Percentiles rank a stretch among this genome's conserved stretches.
Conservation (phyloP, 2,329 filamentous ascomycete species). For the Neofusicoccum ribis region DNA sequence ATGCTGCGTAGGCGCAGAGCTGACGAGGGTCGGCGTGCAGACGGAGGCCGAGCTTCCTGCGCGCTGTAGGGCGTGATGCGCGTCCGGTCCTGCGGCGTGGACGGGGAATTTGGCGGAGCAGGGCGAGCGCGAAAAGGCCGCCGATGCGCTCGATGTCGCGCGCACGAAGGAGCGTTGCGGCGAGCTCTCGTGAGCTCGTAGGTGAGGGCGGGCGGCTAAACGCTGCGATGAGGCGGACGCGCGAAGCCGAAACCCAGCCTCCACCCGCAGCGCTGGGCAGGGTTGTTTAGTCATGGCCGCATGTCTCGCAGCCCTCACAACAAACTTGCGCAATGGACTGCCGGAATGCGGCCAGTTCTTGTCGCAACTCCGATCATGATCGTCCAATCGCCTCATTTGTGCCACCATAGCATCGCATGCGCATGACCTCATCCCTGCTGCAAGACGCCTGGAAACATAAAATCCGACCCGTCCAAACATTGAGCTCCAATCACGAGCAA, state of each 20-base stretch:
- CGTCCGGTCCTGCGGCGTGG: not conserved
- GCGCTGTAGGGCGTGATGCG: not conserved
- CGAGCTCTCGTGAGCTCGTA: not conserved
- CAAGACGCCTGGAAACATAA: not conserved
- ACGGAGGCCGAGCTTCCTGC: not conserved
- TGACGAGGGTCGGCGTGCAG: not conserved
- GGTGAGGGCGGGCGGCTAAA: not conserved
- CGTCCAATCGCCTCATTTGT: not conserved
- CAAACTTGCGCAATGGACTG: not conserved
- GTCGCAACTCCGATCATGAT: not conserved
- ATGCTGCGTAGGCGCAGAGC: not conserved
- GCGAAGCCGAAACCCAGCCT: not conserved
- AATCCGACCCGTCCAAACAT: too few species aligned
- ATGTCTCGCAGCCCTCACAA: too few species aligned
- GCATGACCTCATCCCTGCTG: not conserved
- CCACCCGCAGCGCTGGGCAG: not conserved
- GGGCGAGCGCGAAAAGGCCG: not conserved
- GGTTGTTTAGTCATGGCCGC: not conserved
- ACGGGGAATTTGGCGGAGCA: not conserved
- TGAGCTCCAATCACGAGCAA: too few species aligned
- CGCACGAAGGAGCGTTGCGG: not conserved
- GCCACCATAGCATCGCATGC: not conserved
- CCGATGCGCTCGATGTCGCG: not conserved
- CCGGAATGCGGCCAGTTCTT: not conserved
- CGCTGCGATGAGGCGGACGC: constrained; percentile 6